These are phyloP conservation scores for Mercurialis annua DNA, from an alignment of 345 rosid species.

Conservation along the genomic window DNA sequence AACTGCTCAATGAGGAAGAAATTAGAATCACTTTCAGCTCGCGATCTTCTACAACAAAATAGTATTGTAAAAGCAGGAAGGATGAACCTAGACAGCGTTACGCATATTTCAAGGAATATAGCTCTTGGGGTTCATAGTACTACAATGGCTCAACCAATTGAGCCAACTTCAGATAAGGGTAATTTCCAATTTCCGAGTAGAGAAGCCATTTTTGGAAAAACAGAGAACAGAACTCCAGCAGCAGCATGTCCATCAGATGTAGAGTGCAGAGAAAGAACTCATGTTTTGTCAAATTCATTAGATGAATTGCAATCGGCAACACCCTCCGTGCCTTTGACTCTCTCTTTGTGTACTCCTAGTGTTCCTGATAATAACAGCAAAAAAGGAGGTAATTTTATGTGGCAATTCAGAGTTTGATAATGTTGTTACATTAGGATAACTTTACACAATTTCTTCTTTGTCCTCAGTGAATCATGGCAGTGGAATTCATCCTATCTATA, in stretches of 20 bases:
- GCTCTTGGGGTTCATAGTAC: background rate
- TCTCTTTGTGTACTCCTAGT: conserved; percentile 10
- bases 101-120: conserved; percentile 8
- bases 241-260: background rate
- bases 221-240: background rate
- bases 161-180: background rate
- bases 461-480: background rate
- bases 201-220: background rate
- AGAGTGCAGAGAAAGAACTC: conserved; percentile 8
- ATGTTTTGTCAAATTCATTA: background rate
- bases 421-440: background rate
- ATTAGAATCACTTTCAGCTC: conserved; percentile 2
- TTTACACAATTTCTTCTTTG: background rate
- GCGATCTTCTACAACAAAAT: background rate
- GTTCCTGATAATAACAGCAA: background rate
- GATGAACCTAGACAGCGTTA: background rate
- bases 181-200: no score
- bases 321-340: background rate
- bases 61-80: background rate
- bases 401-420: background rate
- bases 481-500: background rate
- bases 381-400: background rate
- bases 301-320: background rate
- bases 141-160: conserved; percentile 2
- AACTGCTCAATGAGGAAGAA: conserved; percentile 22